These are phyloP conservation scores for Aspergillus haitiensis DNA, from an alignment of 495 filamentous ascomycete genomes.

Conservation along the genomic window DNA sequence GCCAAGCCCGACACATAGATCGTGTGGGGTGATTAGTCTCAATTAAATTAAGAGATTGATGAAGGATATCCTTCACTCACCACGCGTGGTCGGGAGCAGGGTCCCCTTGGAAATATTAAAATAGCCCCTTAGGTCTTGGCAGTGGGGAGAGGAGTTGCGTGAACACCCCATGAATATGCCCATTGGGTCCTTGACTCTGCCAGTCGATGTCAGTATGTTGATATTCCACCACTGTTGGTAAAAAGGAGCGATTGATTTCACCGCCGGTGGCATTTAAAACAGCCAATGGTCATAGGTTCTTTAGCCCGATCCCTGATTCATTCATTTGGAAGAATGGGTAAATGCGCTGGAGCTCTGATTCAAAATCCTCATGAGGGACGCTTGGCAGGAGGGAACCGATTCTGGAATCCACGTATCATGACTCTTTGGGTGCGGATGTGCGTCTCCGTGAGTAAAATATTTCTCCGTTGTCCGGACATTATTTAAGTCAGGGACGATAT, in stretches of 20 bases:
- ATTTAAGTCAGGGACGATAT: neutral
- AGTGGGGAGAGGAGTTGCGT: too few species aligned
- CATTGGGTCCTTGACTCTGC: too few species aligned
- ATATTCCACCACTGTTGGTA: neutral
- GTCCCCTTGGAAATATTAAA: neutral
- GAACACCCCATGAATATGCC: neutral
- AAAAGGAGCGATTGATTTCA: neutral
- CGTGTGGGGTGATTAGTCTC: neutral
- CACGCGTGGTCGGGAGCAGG: neutral
- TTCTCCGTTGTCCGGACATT: neutral
- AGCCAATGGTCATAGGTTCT: neutral
- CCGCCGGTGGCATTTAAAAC: neutral
- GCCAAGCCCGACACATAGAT: neutral
- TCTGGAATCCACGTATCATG: neutral
- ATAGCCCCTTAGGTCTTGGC: too few species aligned
- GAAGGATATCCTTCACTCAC: neutral
- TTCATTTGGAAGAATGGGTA: neutral
- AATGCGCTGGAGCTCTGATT: neutral
- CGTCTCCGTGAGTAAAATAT: neutral
- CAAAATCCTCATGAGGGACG: neutral
- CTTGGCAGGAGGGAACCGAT: neutral
- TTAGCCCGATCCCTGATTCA: neutral
- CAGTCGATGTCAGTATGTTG: too few species aligned
- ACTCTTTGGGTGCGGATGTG: neutral
- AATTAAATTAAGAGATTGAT: constrained; percentile 1